phyloP scores from a whole-genome alignment of 768 basidiomycete species.

The Collybiopsis confluens region DNA sequence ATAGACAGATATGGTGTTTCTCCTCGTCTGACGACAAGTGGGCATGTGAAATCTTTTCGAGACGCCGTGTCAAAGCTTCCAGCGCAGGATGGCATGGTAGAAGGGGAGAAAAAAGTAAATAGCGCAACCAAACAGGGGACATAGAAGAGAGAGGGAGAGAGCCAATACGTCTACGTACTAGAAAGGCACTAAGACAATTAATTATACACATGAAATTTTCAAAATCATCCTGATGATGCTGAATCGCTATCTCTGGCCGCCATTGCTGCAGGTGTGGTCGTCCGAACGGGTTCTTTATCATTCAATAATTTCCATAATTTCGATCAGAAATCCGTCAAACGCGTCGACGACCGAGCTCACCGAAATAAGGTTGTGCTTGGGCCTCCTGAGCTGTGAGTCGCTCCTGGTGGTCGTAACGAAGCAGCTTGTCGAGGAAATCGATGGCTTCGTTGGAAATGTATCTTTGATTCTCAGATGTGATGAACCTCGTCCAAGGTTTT shows the following conservation, averaged over 20 bases:
- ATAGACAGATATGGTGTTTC: not conserved
- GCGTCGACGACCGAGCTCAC: constrained; percentile 32
- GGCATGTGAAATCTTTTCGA: constrained; percentile 5
- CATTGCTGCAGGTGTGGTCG: constrained; percentile 28
- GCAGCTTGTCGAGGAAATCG: constrained; percentile 91
- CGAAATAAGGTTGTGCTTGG: constrained; percentile 90
- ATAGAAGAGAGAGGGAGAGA: not conserved
- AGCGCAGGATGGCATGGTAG: not conserved
- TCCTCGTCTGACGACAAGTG: not conserved
- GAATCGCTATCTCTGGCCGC: constrained; percentile 66
- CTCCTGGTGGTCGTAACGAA: constrained; percentile 97
- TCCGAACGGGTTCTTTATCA: constrained; percentile 62
- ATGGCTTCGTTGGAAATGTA: constrained; percentile 97
- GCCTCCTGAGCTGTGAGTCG: constrained; percentile 92
- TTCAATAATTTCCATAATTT: constrained; percentile 15
- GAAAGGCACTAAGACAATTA: not conserved
- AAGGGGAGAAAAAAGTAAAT: not conserved
- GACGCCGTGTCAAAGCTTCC: not conserved
- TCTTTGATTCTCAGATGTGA: constrained; percentile 92
- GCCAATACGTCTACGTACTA: constrained; percentile 5
- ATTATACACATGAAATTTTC: not conserved
- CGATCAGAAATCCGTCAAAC: constrained; percentile 9
- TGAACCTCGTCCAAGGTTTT: constrained; percentile 94
- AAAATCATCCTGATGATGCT: constrained; percentile 40
- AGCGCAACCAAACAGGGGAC: not conserved